These are phyloP conservation scores for Sugiyamaella boreocaroliniensis DNA, from an alignment of 805 yeast species.

Conservation along the genomic window DNA sequence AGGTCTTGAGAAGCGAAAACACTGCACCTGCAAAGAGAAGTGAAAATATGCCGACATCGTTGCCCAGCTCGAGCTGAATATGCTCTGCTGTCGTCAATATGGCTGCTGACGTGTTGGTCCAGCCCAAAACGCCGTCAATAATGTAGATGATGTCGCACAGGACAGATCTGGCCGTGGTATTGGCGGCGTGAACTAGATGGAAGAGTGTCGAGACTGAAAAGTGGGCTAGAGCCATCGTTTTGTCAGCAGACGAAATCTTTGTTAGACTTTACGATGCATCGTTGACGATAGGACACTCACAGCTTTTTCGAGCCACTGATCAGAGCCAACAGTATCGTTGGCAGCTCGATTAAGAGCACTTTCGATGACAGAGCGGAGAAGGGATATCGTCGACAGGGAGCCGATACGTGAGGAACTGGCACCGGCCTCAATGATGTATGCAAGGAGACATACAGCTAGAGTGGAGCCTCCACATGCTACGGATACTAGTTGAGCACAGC, in stretches of 20 bases:
- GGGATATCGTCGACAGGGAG: slow-evolving; percentile 23
- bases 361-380: slow-evolving; percentile 25
- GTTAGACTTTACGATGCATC: neutral
- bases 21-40: slow-evolving; percentile 26
- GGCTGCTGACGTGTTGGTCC: slow-evolving; percentile 30
- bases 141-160: slow-evolving; percentile 29
- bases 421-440: slow-evolving; percentile 24
- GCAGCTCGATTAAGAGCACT: slow-evolving; percentile 25
- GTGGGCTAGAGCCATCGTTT: slow-evolving; percentile 24
- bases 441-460: slow-evolving; percentile 25
- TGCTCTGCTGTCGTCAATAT: slow-evolving; percentile 24
- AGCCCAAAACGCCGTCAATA: slow-evolving; percentile 28
- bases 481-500: slow-evolving; percentile 24
- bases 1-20: slow-evolving; percentile 27
- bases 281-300: neutral
- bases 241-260: slow-evolving; percentile 17
- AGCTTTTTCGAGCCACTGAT: slow-evolving; percentile 17
- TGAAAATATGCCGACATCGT: slow-evolving; percentile 25
- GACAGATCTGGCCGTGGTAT: slow-evolving; percentile 19
- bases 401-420: slow-evolving; percentile 24
- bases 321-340: slow-evolving; percentile 26
- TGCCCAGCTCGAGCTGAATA: slow-evolving; percentile 27
- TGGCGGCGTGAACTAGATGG: slow-evolving; percentile 23
- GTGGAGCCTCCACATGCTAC: slow-evolving; percentile 23
- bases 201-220: slow-evolving; percentile 26